Percentiles rank a stretch among this genome's conserved stretches.
phyloP scores from a whole-genome alignment of 768 basidiomycete species.

The Lepiota brunneoincarnata region DNA sequence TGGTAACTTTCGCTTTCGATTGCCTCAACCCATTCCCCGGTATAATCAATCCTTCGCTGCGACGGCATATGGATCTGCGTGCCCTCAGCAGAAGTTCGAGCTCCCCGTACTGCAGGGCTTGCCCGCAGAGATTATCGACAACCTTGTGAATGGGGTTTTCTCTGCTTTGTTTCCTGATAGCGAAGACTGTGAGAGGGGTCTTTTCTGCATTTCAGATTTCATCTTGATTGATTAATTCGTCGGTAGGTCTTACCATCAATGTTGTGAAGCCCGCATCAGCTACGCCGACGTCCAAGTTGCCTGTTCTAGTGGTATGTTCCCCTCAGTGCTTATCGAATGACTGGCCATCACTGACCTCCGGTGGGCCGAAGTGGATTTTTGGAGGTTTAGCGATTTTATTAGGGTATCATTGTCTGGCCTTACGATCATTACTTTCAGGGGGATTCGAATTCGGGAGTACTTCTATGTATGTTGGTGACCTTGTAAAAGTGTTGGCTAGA shows the following conservation, averaged over 20 bases:
- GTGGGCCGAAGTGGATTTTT: slow-evolving; percentile 44
- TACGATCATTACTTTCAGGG: slow-evolving; percentile 19
- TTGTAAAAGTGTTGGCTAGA: not conserved
- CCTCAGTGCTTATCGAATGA: not conserved
- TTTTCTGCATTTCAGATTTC: not conserved
- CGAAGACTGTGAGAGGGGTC: slow-evolving; percentile 43
- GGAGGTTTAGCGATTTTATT: slow-evolving; percentile 31
- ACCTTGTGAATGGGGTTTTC: slow-evolving; percentile 28
- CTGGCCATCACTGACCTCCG: too few relatives aligned
- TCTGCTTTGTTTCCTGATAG: slow-evolving; percentile 27
- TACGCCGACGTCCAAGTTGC: slow-evolving; percentile 40
- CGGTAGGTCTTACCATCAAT: slow-evolving; percentile 49
- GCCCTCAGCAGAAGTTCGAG: slow-evolving; percentile 41
- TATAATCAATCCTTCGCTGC: slow-evolving; percentile 37
- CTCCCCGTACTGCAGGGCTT: slow-evolving; percentile 34
- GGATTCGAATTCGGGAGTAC: slow-evolving; percentile 43
- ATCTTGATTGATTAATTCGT: not conserved
- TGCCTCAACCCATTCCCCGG: slow-evolving; percentile 33
- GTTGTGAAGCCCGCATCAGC: slow-evolving; percentile 43
- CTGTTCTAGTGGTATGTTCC: slow-evolving; percentile 48
- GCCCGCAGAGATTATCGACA: slow-evolving; percentile 30
- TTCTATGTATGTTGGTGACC: slow-evolving; percentile 23
- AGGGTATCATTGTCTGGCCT: not conserved
- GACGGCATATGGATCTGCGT: slow-evolving; percentile 39
- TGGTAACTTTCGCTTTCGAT: slow-evolving; percentile 37